phyloP scores from a whole-genome alignment of 2,329 filamentous ascomycete genomes.

The Coniochaeta prunicola region DNA sequence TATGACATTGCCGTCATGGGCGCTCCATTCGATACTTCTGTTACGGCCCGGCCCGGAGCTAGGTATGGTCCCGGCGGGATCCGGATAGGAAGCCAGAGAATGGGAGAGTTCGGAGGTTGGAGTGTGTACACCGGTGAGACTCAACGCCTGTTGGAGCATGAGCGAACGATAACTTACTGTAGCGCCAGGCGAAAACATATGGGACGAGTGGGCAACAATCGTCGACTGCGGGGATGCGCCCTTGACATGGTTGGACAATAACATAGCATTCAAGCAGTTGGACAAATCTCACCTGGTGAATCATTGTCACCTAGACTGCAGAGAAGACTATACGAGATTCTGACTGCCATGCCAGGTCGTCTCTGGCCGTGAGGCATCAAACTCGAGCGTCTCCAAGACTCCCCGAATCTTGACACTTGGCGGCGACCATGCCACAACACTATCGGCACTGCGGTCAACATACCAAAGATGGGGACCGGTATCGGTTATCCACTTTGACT shows the following conservation, averaged over 20 bases:
- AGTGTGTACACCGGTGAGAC: slow-evolving; percentile 17
- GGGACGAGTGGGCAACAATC: slow-evolving; percentile 64
- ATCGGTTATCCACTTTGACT: slow-evolving; percentile 60
- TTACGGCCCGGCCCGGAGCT: slow-evolving; percentile 19
- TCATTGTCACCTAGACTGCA: slow-evolving; percentile 19
- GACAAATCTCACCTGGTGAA: slow-evolving; percentile 50
- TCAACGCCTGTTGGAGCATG: too few species aligned
- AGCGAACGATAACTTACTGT: too few species aligned
- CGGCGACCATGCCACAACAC: slow-evolving; percentile 57
- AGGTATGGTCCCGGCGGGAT: slow-evolving; percentile 20
- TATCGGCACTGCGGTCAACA: slow-evolving; percentile 54
- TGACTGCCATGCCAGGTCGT: slow-evolving; percentile 5
- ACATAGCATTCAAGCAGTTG: slow-evolving; percentile 66
- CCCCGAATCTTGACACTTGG: slow-evolving; percentile 54
- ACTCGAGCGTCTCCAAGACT: slow-evolving; percentile 31
- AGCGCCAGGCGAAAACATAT: slow-evolving; percentile 52
- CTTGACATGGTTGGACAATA: slow-evolving; percentile 71
- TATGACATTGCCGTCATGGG: slow-evolving; percentile 53
- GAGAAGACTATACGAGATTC: not conserved
- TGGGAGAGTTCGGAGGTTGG: slow-evolving; percentile 11
- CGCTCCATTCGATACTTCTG: slow-evolving; percentile 39
- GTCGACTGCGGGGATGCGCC: slow-evolving; percentile 77
- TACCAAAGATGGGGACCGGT: slow-evolving; percentile 50
- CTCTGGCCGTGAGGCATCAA: slow-evolving; percentile 26
- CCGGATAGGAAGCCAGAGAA: slow-evolving; percentile 17